These are phyloP conservation scores for Annulohypoxylon nitens DNA, from an alignment of 495 filamentous ascomycete genomes.

Conservation along the genomic window DNA sequence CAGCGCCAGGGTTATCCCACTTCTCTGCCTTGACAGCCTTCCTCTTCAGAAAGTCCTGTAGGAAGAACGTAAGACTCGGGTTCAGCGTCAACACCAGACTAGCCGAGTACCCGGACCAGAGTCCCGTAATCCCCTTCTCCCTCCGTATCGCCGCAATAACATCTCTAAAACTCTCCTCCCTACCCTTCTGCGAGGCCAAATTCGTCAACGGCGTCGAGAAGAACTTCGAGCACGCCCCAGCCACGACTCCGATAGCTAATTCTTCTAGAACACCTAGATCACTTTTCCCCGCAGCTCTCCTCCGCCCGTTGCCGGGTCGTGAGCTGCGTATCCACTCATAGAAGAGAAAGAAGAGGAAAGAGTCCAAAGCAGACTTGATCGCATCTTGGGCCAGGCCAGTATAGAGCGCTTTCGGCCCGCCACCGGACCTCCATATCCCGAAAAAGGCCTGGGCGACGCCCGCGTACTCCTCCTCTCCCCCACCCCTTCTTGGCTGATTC, in stretches of 20 bases:
- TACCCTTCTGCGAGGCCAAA: conserved; percentile 86
- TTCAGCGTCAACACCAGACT: conserved; percentile 85
- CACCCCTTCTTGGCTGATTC: conserved; percentile 28
- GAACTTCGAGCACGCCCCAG: conserved; percentile 80
- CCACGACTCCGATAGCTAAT: conserved; percentile 79
- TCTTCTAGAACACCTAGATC: conserved; percentile 77
- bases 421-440: conserved; percentile 79
- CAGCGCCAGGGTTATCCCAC: conserved; percentile 65
- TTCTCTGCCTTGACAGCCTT: conserved; percentile 63
- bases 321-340: conserved; percentile 72
- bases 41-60: conserved; percentile 78
- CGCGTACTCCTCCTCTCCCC: conserved; percentile 58
- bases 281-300: conserved; percentile 11
- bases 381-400: conserved; percentile 79
- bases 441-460: conserved; percentile 75
- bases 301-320: conserved; percentile 60
- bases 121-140: conserved; percentile 80
- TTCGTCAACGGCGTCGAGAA: conserved; percentile 87
- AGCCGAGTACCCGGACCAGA: conserved; percentile 94
- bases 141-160: conserved; percentile 73
- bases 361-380: conserved; percentile 77
- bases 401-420: conserved; percentile 78
- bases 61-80: conserved; percentile 86
- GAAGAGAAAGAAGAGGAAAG: conserved; percentile 86
- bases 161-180: conserved; percentile 65